Percentiles rank a stretch among this genome's conserved stretches.
Evolutionary conservation across 2,329 filamentous ascomycete genomes (phyloP).

Genomic region (Pseudogymnoascus sp.): DNA sequence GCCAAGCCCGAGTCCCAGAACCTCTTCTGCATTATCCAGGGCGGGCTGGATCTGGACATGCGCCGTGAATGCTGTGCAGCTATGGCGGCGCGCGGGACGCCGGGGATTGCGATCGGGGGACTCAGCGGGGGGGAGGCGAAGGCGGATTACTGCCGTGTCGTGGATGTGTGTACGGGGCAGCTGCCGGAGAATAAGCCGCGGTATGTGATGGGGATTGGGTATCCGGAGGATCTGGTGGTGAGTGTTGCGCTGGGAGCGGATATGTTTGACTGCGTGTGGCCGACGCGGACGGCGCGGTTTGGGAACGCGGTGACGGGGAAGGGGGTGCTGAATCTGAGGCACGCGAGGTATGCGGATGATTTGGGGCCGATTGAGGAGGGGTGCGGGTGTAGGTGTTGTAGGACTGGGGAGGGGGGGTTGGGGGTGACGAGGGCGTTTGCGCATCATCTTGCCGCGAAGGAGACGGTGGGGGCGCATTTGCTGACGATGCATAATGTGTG

Average conservation of each 20-base stretch:
- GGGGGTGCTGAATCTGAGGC: conserved; percentile 78
- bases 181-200: conserved; percentile 88
- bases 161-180: conserved; percentile 74
- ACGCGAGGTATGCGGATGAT: conserved; percentile 67
- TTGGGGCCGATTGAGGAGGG: conserved; percentile 76
- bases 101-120: conserved; percentile 92
- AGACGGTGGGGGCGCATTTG: conserved; percentile 79
- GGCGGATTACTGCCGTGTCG: conserved; percentile 82
- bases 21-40: conserved; percentile 97
- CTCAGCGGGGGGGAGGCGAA: conserved; percentile 94
- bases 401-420: conserved; percentile 57
- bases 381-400: conserved; percentile 75
- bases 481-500: conserved; percentile 94
- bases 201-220: conserved; percentile 98
- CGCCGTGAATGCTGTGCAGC: conserved; percentile 72
- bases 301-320: conserved; percentile 81
- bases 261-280: conserved; percentile 99
- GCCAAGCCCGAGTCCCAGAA: conserved; percentile 77
- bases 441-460: conserved; percentile 85
- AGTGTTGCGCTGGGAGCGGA: conserved; percentile 90
- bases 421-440: conserved; percentile 84
- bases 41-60: conserved; percentile 82
- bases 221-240: conserved; percentile 91
- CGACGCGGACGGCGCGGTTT: conserved; percentile 89
- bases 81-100: conserved; percentile 87